Percentiles rank a stretch among this genome's conserved stretches.
These are phyloP conservation scores for Capsicum chinense DNA, from an alignment of 257 asterid genomes.

Conservation along the genomic window DNA sequence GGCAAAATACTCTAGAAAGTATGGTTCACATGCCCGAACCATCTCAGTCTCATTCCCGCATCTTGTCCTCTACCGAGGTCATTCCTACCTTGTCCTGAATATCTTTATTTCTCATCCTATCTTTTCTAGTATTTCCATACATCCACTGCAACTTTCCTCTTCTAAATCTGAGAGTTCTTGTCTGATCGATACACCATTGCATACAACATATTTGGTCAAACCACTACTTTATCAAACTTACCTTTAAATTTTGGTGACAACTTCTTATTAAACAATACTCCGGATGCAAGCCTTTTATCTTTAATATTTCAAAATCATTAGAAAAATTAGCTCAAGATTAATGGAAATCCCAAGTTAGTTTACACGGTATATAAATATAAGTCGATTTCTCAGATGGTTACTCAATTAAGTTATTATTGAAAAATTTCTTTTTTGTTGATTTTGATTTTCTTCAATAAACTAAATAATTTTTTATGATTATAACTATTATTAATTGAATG, in stretches of 20 bases:
- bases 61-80: neutral
- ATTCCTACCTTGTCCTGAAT: neutral
- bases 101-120: neutral
- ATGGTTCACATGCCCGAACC: neutral
- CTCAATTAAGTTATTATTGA: neutral
- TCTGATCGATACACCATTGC: neutral
- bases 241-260: neutral
- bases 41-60: neutral
- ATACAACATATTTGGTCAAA: neutral
- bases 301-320: neutral
- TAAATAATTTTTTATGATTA: neutral
- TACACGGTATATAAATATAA: neutral
- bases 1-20: neutral
- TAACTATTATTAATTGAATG: neutral
- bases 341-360: neutral
- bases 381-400: neutral
- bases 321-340: neutral
- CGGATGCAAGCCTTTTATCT: neutral
- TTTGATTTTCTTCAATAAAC: neutral
- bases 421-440: neutral
- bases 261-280: neutral
- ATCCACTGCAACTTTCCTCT: neutral
- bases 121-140: neutral
- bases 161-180: neutral
- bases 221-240: too few relatives aligned